Base-by-base conservation (phyloP, 768 basidiomycete species). In the Pholiota microspora region DNA sequence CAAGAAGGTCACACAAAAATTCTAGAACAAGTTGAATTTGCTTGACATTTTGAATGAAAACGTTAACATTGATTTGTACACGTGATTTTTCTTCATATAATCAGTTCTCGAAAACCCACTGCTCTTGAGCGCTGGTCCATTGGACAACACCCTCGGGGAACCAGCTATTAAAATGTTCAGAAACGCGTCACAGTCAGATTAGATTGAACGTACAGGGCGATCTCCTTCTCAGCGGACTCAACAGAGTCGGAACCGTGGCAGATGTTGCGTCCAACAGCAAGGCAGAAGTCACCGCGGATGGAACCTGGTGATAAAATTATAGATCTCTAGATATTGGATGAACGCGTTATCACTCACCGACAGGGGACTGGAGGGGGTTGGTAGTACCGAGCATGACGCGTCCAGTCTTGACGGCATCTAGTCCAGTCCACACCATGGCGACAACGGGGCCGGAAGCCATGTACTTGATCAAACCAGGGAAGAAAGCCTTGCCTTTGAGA, bases 401-500 rank as follows among this genome's bases (percentile, higher is more conserved):
- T 63, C 94, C 95, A 55, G 94, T 95, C 85, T 93, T 93, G 74
- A 93, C 91, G 47, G 90, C 90, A 62, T 93, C 89, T 58, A 93
- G 83, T 55, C 97, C 97, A 77, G 98, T 84, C 85, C 94, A 96
- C 62, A 91, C 94, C 84, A 93, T 95, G 64, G 82, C 91, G 68
- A 96, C 88, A 62, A 99, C 97, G 62, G 97, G 97, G 56, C 97
- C 96, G 51, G 89, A 80, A 52, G 86, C 84, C 94, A 96, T 98
- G 82, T 98, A 98, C 71, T 86, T 87, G 83, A 98, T 88, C 67
- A 98, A 75, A 62, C 92, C 89, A 63, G 92, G 90, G 87, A 98
- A 99, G 87, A 99, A 99, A 53, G 84, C 67, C 83, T 96, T 97
- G 63, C 80, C 86, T 71, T 82, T 88, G 77, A 98, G 91, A 78